Conservation (phyloP, 495 filamentous ascomycete genomes). For the Lentithecium fluviatile region DNA sequence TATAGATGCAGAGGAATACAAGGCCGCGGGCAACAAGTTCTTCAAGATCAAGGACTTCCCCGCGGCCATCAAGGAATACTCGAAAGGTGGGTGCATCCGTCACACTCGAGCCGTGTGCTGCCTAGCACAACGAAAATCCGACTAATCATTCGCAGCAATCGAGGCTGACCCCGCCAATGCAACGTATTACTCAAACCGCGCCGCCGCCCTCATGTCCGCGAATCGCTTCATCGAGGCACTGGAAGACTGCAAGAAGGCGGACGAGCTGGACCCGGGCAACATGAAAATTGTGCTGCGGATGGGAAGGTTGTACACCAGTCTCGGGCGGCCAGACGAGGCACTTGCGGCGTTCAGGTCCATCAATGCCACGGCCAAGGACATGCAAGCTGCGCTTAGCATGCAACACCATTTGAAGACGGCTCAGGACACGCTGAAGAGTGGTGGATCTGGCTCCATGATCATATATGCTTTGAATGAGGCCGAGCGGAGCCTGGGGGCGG, state of each 20-base stretch:
- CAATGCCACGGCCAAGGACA: constrained; percentile 76
- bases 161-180: constrained; percentile 73
- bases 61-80: constrained; percentile 86
- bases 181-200: constrained; percentile 92
- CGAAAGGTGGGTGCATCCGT: constrained; percentile 66
- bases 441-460: constrained; percentile 82
- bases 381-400: constrained; percentile 77
- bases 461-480: constrained; percentile 89
- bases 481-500: constrained; percentile 69
- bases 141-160: constrained; percentile 60
- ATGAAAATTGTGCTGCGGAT: constrained; percentile 83
- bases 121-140: constrained; percentile 1
- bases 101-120: constrained; percentile 13
- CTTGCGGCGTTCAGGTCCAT: constrained; percentile 74
- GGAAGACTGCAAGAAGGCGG: constrained; percentile 77
- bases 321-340: constrained; percentile 83
- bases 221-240: constrained; percentile 74
- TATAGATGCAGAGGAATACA: constrained; percentile 82
- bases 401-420: constrained; percentile 76
- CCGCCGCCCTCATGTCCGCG: constrained; percentile 87
- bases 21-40: constrained; percentile 89
- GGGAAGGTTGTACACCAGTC: constrained; percentile 79
- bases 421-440: constrained; percentile 67
- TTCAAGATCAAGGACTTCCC: constrained; percentile 89
- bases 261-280: constrained; percentile 77